Percentiles rank a stretch among this genome's conserved stretches.
These are phyloP conservation scores for Pestalotiopsis sp. DNA, from an alignment of 2,329 filamentous ascomycete genomes.

Conservation along the genomic window DNA sequence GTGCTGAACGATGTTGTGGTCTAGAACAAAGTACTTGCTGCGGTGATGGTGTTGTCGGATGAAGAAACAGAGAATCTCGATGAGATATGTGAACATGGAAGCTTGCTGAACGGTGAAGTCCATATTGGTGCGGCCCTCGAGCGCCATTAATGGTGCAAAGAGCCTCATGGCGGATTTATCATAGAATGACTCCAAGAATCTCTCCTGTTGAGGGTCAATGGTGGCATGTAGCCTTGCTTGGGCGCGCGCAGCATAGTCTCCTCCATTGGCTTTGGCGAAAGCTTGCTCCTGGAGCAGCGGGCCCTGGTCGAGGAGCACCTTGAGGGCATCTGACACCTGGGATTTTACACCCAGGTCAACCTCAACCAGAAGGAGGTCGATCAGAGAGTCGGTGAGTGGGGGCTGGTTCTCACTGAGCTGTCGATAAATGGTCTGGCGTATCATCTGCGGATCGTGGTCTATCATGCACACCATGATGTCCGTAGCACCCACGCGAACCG, in stretches of 20 bases:
- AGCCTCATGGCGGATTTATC: conserved; percentile 82
- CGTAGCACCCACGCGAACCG: conserved; percentile 86
- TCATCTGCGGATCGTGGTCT: conserved; percentile 93
- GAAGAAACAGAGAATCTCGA: conserved; percentile 94
- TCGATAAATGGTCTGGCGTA: conserved; percentile 89
- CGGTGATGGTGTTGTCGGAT: conserved; percentile 84
- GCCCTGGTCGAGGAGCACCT: conserved; percentile 83
- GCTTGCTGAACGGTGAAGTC: conserved; percentile 81
- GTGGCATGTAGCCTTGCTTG: conserved; percentile 43
- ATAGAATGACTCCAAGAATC: conserved; percentile 87
- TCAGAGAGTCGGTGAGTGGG: conserved; percentile 87
- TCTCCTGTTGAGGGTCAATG: conserved; percentile 75
- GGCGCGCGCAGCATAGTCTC: conserved; percentile 68
- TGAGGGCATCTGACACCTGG: conserved; percentile 93
- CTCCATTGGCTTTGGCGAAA: conserved; percentile 61
- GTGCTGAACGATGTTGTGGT: conserved; percentile 74
- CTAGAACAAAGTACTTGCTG: conserved; percentile 85
- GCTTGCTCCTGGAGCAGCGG: conserved; percentile 53
- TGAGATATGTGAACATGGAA: conserved; percentile 85
- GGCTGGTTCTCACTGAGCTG: conserved; percentile 85
- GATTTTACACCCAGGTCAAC: conserved; percentile 93
- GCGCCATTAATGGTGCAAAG: conserved; percentile 82
- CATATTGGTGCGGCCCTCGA: conserved; percentile 71
- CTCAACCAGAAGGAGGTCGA: conserved; percentile 88
- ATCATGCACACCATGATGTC: conserved; percentile 93